phyloP scores from a whole-genome alignment of 176 grass and related monocot genomes.

The Eragrostis curvula region DNA sequence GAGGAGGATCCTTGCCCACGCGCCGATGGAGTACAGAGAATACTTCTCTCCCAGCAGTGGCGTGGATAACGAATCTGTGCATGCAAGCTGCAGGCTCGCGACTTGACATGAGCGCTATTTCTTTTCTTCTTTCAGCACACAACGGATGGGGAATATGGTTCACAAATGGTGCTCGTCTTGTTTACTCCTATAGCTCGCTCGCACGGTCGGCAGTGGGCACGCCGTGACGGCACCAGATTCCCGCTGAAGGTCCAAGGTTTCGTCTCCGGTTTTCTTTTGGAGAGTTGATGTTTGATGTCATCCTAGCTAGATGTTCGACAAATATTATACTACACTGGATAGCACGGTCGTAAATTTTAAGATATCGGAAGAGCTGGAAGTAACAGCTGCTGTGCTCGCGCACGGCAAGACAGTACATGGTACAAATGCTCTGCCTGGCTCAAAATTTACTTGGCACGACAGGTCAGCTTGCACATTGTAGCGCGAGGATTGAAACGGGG shows the following conservation, averaged over 20 bases:
- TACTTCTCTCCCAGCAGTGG: neutral
- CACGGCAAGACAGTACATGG: too few relatives aligned
- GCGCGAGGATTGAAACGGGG: neutral
- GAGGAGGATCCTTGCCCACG: neutral
- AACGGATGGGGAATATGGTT: neutral
- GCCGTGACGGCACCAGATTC: conserved; percentile 36
- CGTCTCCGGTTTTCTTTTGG: neutral
- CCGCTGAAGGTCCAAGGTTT: conserved; percentile 15
- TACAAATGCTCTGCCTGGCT: neutral
- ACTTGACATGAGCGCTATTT: neutral
- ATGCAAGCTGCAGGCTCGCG: neutral
- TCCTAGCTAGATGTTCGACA: neutral
- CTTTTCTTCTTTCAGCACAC: neutral
- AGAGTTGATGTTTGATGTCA: neutral
- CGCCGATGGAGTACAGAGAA: conserved; percentile 25
- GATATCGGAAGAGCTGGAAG: neutral
- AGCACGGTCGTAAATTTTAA: neutral
- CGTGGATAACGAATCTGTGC: conserved; percentile 41
- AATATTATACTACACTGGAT: neutral
- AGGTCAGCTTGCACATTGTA: conserved; percentile 17
- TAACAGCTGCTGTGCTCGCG: neutral
- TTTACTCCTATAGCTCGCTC: neutral
- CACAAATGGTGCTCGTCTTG: neutral
- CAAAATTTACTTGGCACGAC: neutral
- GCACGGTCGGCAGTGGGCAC: neutral